Evolutionary conservation across 1,139 yeast species (phyloP).

Genomic region (Zhuliangozyma blackwelliae): DNA sequence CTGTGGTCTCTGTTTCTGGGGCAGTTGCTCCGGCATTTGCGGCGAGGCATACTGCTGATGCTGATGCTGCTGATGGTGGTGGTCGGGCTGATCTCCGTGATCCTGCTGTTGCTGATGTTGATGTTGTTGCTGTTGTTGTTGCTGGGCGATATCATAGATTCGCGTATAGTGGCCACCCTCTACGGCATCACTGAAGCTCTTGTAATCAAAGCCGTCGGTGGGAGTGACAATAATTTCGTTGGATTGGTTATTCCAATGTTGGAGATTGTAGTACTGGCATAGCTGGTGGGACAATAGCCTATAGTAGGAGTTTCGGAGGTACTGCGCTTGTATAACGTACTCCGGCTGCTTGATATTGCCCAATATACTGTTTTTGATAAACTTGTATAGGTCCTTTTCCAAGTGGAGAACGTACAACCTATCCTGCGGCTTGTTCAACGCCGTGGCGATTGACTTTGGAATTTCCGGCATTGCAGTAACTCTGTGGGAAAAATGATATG

Average conservation of each 20-base stretch:
- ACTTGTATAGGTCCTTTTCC: slow-evolving; percentile 44
- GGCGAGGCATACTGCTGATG: no score
- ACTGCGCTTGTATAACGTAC: slow-evolving; percentile 18
- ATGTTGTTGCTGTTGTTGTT: background rate
- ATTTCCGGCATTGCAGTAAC: slow-evolving; percentile 12
- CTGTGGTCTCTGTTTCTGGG: no score
- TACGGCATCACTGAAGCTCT: background rate
- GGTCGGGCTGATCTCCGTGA: no score
- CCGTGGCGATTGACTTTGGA: slow-evolving; percentile 22
- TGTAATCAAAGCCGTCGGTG: slow-evolving; percentile 16
- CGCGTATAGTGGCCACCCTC: background rate
- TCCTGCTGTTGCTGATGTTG: background rate
- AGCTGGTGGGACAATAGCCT: slow-evolving; percentile 63
- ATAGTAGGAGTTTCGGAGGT: slow-evolving; percentile 62
- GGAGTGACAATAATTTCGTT: slow-evolving; percentile 27
- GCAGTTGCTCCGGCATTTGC: no score
- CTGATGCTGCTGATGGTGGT: no score
- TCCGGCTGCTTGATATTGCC: slow-evolving; percentile 11
- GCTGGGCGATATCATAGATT: slow-evolving; percentile 1
- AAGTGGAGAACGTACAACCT: slow-evolving; percentile 49
- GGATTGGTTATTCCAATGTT: slow-evolving; percentile 23
- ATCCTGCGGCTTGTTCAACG: slow-evolving; percentile 46
- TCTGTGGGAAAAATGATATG: no score
- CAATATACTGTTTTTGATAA: slow-evolving; percentile 20
- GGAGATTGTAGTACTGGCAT: slow-evolving; percentile 59